Base-by-base conservation (phyloP, 148 eudicot genomes). In the Dysphania ambrosioides region DNA sequence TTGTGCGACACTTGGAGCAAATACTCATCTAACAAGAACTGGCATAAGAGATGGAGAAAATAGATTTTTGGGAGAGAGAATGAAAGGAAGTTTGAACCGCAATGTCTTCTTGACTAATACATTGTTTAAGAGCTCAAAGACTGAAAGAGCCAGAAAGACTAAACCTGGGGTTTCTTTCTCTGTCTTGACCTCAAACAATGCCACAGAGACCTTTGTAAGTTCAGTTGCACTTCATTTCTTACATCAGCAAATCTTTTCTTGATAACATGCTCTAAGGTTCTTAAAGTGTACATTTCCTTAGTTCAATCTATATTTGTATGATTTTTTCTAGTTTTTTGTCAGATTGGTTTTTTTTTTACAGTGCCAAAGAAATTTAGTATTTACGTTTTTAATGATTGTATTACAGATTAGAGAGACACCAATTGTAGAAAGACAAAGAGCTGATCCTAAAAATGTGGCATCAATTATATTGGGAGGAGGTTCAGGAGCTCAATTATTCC, bases 391-490 rank as follows among this genome's bases (percentile, higher is more conserved):
- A 3, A 56, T 72, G 49, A 51, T 68, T 71, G 56, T 34, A 34
- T 77, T 72, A 41, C 87, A 94, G 95, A 80, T 84, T 35, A 72
- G 72, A 35, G 86, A 85, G 70, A 75, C 82, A 57, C 83, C 86
- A 29, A 18, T 75, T 2, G 64, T 78, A 36, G 96, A 88, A 78
- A 79, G 83, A 71, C 73, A 76, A 73, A 85, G 83, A 71, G 93
- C 84, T 13, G 85, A 89, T 57, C 86, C 93, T 2, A 90, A 88
- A 78, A 83, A 82, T 72, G 97, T 90, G 68, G 97, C 93, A 63
- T 81, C 97, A 24, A 80, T 95, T 53, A 90, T 95, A 76, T 73
- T 95, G 69, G 99, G 99, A 66, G 99, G 97, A 53, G 99, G 99
- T 32, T 91, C 92, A 6, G 99, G 99, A 72, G 83, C 92, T 77